Base-by-base conservation (phyloP, 345 rosid species). In the Odontarrhena argentea region DNA sequence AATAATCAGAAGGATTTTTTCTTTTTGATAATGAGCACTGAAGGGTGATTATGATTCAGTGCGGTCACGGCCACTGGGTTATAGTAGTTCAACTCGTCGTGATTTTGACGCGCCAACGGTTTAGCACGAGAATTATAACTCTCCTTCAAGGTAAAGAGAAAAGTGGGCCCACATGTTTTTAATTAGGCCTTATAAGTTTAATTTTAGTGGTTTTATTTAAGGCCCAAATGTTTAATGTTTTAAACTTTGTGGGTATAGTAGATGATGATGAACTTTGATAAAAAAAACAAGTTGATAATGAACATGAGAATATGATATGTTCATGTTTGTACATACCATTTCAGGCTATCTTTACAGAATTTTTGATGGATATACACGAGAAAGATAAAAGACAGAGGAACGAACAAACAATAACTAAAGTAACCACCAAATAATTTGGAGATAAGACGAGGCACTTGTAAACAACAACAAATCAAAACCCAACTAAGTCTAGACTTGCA, bases 81-180 rank as follows among this genome's bases (percentile, higher is more conserved):
- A 18, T 18, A 18, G 18, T 9, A 36, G 35, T 59, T 56, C 56
- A 25, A 50, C 26, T 35, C 30, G 1, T 22, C 67, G 55, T 50
- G 71, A 73, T 50, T 49, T 41, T 34, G 67, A 73, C 72, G 18
- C 55, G 55, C 40, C 60, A 65, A 36, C 76, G 37, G 59, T 32
- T 41, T 2, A 9, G 11, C 59, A 43, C 40, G 65, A 2, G 47
- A 22, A 35, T 57, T 2, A 57, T 7, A 35, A 70, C 40, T 45
- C 45, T 9, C 38, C 69, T 36, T 63, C 0, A 56, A 56, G 60
- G 0, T 5, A 30, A 56, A 65, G 70, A 57, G 60, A 42, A 72
- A 50, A 26, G 10, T 44, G 56, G 63, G 44, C 58, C 73, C 45
- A 38, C 35, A 18, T 0, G 0, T 0, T 41, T 30, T 47, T 8